Percentiles rank a stretch among this genome's conserved stretches.
Conservation (phyloP, 352 stramenopile genomes). For the Pythium insidiosum region DNA sequence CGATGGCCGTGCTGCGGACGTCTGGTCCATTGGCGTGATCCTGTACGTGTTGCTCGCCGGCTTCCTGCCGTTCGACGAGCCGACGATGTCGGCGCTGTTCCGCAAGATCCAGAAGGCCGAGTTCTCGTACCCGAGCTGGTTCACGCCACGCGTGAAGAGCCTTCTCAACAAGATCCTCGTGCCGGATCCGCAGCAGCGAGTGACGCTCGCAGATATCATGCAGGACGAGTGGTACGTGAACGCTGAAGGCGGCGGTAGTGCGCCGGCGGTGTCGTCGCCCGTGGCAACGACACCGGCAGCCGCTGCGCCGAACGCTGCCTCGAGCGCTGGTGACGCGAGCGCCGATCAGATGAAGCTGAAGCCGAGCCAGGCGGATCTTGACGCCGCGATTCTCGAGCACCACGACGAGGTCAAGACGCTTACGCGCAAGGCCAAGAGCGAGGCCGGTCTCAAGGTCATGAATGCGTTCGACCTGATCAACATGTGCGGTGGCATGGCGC, state of each 20-base stretch:
- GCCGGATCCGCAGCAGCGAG: slow-evolving; percentile 83
- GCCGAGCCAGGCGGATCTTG: slow-evolving; percentile 75
- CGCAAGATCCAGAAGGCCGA: slow-evolving; percentile 95
- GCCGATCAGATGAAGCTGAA: slow-evolving; percentile 58
- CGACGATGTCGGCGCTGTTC: slow-evolving; percentile 94
- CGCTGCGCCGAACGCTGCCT: slow-evolving; percentile 5
- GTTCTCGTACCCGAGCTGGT: slow-evolving; percentile 93
- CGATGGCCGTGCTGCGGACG: slow-evolving; percentile 85
- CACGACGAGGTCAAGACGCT: slow-evolving; percentile 53
- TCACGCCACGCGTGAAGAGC: slow-evolving; percentile 81
- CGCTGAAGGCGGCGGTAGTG: slow-evolving; percentile 29
- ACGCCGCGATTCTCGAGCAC: slow-evolving; percentile 77
- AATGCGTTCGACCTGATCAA: slow-evolving; percentile 92
- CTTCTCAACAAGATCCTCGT: slow-evolving; percentile 92
- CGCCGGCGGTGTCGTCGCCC: not conserved
- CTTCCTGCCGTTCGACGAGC: slow-evolving; percentile 93
- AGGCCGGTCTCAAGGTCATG: slow-evolving; percentile 75
- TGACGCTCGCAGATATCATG: slow-evolving; percentile 87
- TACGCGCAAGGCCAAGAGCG: slow-evolving; percentile 57
- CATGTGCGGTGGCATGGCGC: slow-evolving; percentile 86
- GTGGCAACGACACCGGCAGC: slow-evolving; percentile 10
- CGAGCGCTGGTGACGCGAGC: slow-evolving; percentile 8
- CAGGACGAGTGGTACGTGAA: slow-evolving; percentile 87
- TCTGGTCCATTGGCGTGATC: slow-evolving; percentile 99
- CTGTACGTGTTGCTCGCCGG: slow-evolving; percentile 93